Evolutionary conservation across 2,329 filamentous ascomycete species (phyloP), one percentile per base, ranked within the genome.

Genomic region (Fusarium sp.): DNA sequence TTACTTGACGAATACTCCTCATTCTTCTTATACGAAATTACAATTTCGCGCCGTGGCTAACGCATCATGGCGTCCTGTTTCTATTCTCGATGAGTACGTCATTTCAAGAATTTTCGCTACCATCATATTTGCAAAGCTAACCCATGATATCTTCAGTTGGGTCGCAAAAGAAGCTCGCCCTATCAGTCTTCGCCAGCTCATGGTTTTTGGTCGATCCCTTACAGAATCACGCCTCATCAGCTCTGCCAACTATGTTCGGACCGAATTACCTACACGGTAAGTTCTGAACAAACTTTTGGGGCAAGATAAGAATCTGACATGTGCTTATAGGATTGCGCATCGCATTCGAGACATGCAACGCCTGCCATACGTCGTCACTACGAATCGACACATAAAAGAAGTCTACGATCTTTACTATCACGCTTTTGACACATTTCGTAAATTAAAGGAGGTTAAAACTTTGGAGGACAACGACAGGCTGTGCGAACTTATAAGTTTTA

Each of bases 371-470:
- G 92, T 96, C 36, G 95, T 98, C 54, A 93, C 98, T 46, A 94
- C 92, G n/a, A 99, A 99, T 74, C 89, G 89, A 8, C 93, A 99
- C 78, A 92, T 99, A 65, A 93, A 92, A 76, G 90, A 96, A 69
- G 96, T 98, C 32, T 99, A 99, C 80, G 93, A 98, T 77, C 86
- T 97, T 8, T 99, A 99, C 83, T 97, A 97, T 80, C 89, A 90
- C 69, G 95, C 96, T n/a, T 99, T 99, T 73, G 96, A 99, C 77
- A 89, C 85, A 52, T 91, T 98, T 67, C 91, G 96, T 46, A 91
- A 91, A 69, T 84, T 97, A 39, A 89, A 90, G 49, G 93, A 97
- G 75, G 89, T 99, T 71, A 90, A 91, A 73, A 91, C 89, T 0
- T 81, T 97, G 34, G 91, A 97, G 30, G 95, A 98, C 73, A 99